Evolutionary conservation across 2,329 filamentous ascomycete species (phyloP).

Genomic region (Raffaelea ambrosiae): DNA sequence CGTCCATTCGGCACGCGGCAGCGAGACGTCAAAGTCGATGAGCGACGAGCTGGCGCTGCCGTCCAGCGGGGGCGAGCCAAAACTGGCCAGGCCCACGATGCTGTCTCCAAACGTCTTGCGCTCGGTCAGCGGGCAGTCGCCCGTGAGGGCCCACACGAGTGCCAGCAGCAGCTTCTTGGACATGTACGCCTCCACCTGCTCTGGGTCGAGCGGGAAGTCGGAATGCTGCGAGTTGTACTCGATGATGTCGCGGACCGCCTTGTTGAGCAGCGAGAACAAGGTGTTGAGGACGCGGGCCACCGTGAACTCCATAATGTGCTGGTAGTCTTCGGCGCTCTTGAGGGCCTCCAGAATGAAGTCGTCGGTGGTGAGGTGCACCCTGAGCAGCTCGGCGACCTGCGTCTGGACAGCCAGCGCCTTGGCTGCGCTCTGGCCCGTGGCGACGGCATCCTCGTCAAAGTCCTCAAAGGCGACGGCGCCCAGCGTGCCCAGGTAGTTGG

Average conservation of each 20-base stretch:
- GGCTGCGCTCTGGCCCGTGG: constrained; percentile 62
- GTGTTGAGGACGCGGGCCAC: constrained; percentile 84
- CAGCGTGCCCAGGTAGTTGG: constrained; percentile 80
- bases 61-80: constrained; percentile 70
- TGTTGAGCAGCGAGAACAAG: constrained; percentile 91
- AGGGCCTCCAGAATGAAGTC: constrained; percentile 74
- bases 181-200: constrained; percentile 82
- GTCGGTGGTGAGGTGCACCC: constrained; percentile 66
- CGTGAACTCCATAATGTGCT: constrained; percentile 98
- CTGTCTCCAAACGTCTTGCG: constrained; percentile 85
- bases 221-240: constrained; percentile 94
- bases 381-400: constrained; percentile 70
- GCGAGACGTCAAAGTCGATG: constrained; percentile 88
- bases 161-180: constrained; percentile 92
- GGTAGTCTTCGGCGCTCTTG: constrained; percentile 65
- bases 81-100: constrained; percentile 71
- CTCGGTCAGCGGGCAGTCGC: constrained; percentile 82
- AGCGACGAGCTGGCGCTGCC: constrained; percentile 44
- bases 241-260: constrained; percentile 81
- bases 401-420: constrained; percentile 73
- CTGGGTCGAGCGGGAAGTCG: constrained; percentile 85
- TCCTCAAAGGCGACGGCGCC: constrained; percentile 84
- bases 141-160: constrained; percentile 90
- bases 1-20: constrained; percentile 83
- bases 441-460: constrained; percentile 80